phyloP scores from a whole-genome alignment of 2,329 filamentous ascomycete genomes.

The Colletotrichum costaricense region DNA sequence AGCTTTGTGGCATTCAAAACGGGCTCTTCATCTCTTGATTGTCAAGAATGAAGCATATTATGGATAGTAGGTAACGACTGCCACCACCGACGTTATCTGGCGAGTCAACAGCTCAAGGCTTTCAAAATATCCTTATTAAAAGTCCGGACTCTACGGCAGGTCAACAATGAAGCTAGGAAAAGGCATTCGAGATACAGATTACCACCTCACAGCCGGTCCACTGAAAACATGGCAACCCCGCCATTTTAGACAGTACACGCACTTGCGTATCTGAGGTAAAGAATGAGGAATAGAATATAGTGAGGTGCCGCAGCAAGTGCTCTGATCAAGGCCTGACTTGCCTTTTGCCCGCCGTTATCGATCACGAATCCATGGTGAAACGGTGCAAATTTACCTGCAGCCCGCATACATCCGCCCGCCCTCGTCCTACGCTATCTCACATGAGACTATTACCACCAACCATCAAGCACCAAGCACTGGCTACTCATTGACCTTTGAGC shows the following conservation, averaged over 20 bases:
- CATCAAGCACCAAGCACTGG: background rate
- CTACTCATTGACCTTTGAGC: background rate
- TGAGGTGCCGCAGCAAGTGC: background rate
- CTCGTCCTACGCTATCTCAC: background rate
- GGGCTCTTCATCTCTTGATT: background rate
- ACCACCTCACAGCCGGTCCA: conserved; percentile 11
- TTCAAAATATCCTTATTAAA: too few relatives aligned
- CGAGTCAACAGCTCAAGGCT: background rate
- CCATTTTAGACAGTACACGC: conserved; percentile 2
- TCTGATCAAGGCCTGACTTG: background rate
- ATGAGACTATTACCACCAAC: background rate
- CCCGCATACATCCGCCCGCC: conserved; percentile 5
- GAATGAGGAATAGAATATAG: too few relatives aligned
- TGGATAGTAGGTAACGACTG: background rate
- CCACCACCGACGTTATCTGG: background rate
- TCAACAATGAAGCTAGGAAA: background rate
- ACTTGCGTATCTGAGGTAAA: background rate
- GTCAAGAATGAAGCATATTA: background rate
- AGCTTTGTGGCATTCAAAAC: background rate
- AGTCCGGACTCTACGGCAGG: too few relatives aligned
- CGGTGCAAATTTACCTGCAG: conserved; percentile 15
- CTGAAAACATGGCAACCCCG: conserved; percentile 10
- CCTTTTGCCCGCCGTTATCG: conserved; percentile 20
- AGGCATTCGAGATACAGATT: conserved; percentile 1
- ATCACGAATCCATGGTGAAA: conserved; percentile 27